phyloP scores from a whole-genome alignment of 495 filamentous ascomycete species.

The Trichoderma parareesei region DNA sequence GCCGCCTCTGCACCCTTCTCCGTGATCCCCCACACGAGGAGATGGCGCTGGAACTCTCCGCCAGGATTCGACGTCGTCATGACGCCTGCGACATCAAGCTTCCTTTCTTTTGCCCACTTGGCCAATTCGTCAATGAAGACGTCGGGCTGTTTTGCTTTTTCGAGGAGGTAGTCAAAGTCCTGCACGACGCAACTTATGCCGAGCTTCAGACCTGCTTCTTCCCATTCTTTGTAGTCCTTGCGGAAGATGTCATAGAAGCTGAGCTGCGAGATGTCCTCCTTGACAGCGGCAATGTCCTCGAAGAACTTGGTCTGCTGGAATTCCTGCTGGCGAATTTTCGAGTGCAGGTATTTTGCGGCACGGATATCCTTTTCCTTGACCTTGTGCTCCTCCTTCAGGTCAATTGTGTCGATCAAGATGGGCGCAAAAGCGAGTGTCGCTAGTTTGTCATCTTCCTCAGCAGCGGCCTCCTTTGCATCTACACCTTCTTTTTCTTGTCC shows the following conservation, averaged over 20 bases:
- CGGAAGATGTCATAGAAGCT: conserved; percentile 65
- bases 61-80: conserved; percentile 63
- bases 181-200: conserved; percentile 72
- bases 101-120: conserved; percentile 47
- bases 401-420: conserved; percentile 77
- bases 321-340: conserved; percentile 17
- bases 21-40: conserved; percentile 59
- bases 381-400: conserved; percentile 61
- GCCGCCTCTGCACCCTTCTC: conserved; percentile 36
- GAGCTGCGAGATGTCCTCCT: conserved; percentile 61
- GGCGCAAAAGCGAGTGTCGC: conserved; percentile 72
- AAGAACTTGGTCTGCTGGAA: conserved; percentile 58
- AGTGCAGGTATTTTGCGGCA: conserved; percentile 58
- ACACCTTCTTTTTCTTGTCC: too few species aligned
- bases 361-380: conserved; percentile 60
- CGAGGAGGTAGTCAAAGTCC: conserved; percentile 52
- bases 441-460: conserved; percentile 42
- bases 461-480: conserved; percentile 12
- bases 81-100: conserved; percentile 58
- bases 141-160: conserved; percentile 39
- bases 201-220: conserved; percentile 47
- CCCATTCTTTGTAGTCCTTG: conserved; percentile 93
- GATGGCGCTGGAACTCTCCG: conserved; percentile 58
- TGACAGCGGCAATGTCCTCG: conserved; percentile 53
- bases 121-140: conserved; percentile 27